Evolutionary conservation across 345 rosid genomes (phyloP), one percentile per base, ranked within the genome.

Genomic region (Rhizophora apiculata): DNA sequence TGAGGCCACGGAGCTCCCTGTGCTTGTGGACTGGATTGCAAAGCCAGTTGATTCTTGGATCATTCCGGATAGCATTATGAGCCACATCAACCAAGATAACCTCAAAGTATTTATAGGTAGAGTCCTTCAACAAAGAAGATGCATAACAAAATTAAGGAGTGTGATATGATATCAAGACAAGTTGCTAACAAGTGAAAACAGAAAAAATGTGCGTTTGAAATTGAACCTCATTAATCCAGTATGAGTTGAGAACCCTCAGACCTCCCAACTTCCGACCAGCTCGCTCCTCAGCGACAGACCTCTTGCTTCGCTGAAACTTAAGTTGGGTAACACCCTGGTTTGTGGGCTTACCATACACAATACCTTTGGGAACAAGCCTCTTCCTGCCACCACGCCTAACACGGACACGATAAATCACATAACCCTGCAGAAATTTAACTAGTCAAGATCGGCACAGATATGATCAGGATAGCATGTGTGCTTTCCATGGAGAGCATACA

Each of bases 361-460:
- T 87, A 78, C 93, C 98, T 86, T 91, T 94, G 65, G 98, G 86
- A 67, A 95, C 99, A 57, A 96, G 99, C 83, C 99, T 92, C 96
- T 92, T 95, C 55, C 99, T 80, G 24, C 99, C 99, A 67, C 99
- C 99, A 58, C 99, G 90, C 62, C 91, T 88, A 34, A 90, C 96
- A 52, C 96, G 91, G 4, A 88, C 83, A 62, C 93, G 90, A 75
- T 95, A 95, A 68, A 92, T 74, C 10, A 94, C 97, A 71, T 84
- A 89, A 11, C 98, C 97, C 97, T 94, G 62, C 48, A 74, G 37
- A 3, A 67, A 31, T 7, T n/a, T 30, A 22, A 62, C 29, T 60
- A 49, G 19, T 22, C 61, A n/a, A 34, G 9, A 63, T 15, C 4
- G 55, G 16, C 15, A 11, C 59, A 55, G 2, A 8, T 55, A 22